A percentile compares a stretch with the other conserved stretches of the same genome.
Evolutionary conservation across 2,329 filamentous ascomycete genomes (phyloP).

Genomic region (Ilyonectria mors-panacis): DNA sequence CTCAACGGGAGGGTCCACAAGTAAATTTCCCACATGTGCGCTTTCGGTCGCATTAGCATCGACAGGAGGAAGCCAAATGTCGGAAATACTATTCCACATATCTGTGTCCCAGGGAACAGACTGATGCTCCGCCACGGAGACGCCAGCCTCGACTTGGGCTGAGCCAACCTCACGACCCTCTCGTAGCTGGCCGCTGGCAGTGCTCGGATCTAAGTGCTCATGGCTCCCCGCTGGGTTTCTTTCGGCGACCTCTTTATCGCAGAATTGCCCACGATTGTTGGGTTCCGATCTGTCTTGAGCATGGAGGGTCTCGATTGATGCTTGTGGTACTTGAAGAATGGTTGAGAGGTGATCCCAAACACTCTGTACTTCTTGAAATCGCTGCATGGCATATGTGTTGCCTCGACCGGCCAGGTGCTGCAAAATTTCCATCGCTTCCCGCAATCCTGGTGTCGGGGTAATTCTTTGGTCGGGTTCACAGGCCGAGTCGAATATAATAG

Average conservation of each 20-base stretch:
- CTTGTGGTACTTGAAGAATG: not conserved
- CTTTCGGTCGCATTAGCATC: not conserved
- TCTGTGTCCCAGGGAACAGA: not conserved
- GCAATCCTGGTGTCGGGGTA: constrained; percentile 25
- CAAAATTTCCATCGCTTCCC: constrained; percentile 33
- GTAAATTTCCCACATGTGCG: not conserved
- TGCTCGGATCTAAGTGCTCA: not conserved
- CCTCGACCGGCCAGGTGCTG: constrained; percentile 29
- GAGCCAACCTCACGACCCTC: not conserved
- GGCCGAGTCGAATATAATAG: constrained; percentile 27
- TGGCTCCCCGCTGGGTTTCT: not conserved
- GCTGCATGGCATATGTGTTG: constrained; percentile 24
- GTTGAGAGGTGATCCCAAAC: constrained; percentile 7
- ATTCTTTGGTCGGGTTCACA: constrained; percentile 23
- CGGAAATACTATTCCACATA: constrained; percentile 8
- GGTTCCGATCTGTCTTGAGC: not conserved
- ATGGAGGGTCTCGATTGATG: not conserved
- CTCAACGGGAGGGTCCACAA: constrained; percentile 8
- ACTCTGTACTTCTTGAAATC: constrained; percentile 17
- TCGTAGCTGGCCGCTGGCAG: not conserved
- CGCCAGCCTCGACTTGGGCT: not conserved
- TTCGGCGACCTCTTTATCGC: not conserved
- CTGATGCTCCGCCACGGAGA: not conserved
- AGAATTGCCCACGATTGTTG: not conserved
- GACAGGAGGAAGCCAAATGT: constrained; percentile 11